These are phyloP conservation scores for Wolfiporia cocos DNA, from an alignment of 1,284 basidiomycete species.

Conservation along the genomic window DNA sequence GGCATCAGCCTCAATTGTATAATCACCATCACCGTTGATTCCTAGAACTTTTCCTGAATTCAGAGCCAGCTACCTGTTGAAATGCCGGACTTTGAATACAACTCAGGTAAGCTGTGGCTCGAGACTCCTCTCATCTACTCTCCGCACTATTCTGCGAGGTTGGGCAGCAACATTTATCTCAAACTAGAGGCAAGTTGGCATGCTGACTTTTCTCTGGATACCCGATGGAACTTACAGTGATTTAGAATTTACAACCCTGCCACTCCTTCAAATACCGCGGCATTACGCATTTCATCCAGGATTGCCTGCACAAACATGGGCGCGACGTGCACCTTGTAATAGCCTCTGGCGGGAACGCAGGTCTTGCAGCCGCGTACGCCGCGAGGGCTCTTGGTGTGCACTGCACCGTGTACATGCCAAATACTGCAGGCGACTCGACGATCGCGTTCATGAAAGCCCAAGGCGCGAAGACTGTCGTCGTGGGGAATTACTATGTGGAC, in stretches of 20 bases:
- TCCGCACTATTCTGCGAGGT: slow-evolving; percentile 42
- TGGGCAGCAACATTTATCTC: slow-evolving; percentile 51
- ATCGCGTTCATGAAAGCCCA: slow-evolving; percentile 43
- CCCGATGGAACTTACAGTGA: neutral
- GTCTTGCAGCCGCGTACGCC: slow-evolving; percentile 60
- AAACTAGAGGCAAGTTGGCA: slow-evolving; percentile 53
- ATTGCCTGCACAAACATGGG: slow-evolving; percentile 43
- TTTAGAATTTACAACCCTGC: slow-evolving; percentile 57
- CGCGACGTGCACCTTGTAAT: slow-evolving; percentile 51
- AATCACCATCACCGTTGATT: neutral
- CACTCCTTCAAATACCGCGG: slow-evolving; percentile 76
- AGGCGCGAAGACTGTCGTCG: slow-evolving; percentile 47
- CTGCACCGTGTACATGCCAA: slow-evolving; percentile 65
- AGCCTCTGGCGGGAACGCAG: slow-evolving; percentile 73
- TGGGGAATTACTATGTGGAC: slow-evolving; percentile 51
- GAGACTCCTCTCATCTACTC: slow-evolving; percentile 62
- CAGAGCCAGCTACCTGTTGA: neutral
- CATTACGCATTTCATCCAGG: slow-evolving; percentile 54
- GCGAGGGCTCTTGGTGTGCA: slow-evolving; percentile 44
- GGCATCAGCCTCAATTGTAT: too few relatives aligned
- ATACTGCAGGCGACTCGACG: slow-evolving; percentile 41
- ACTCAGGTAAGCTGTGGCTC: slow-evolving; percentile 35
- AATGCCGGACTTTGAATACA: slow-evolving; percentile 1
- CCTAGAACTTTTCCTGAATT: neutral
- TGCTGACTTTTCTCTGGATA: neutral